phyloP scores from a whole-genome alignment of 805 yeast species.

The Kluyveromyces nonfermentans region DNA sequence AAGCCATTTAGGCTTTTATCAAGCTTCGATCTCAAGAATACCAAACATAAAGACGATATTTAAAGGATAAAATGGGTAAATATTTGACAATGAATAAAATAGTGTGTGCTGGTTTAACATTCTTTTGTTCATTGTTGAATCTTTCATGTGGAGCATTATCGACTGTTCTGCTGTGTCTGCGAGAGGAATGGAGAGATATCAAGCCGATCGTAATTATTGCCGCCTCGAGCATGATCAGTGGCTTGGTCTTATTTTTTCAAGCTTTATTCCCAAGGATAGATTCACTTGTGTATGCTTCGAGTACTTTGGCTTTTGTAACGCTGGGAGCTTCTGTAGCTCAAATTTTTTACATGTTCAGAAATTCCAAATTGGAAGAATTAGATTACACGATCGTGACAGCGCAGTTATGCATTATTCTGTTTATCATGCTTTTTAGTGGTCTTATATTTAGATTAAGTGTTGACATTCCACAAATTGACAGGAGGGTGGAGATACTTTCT shows the following conservation, averaged over 20 bases:
- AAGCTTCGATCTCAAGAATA: no score
- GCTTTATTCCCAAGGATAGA: not conserved
- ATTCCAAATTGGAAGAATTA: not conserved
- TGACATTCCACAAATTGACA: not conserved
- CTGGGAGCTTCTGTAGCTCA: constrained; percentile 1
- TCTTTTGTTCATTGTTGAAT: not conserved
- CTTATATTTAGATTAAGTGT: not conserved
- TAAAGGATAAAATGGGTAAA: not conserved
- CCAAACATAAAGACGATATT: no score
- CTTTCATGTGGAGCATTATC: constrained; percentile 4
- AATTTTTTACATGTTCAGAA: not conserved
- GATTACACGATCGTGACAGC: constrained; percentile 1
- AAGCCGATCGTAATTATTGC: constrained; percentile 14
- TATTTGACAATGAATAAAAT: not conserved
- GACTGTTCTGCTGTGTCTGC: constrained; percentile 3
- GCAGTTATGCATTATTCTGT: constrained; percentile 3
- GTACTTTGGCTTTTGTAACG: not conserved
- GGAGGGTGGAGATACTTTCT: not conserved
- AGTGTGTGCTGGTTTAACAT: not conserved
- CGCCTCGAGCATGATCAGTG: constrained; percentile 16
- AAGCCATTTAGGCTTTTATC: not conserved
- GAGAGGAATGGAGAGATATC: not conserved
- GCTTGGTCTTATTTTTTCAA: not conserved
- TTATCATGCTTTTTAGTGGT: constrained; percentile 4
- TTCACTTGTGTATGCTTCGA: not conserved